A percentile compares a stretch with the other conserved stretches of the same genome.
Conservation (phyloP, 2,329 filamentous ascomycete genomes). For the Rosellinia necatrix region DNA sequence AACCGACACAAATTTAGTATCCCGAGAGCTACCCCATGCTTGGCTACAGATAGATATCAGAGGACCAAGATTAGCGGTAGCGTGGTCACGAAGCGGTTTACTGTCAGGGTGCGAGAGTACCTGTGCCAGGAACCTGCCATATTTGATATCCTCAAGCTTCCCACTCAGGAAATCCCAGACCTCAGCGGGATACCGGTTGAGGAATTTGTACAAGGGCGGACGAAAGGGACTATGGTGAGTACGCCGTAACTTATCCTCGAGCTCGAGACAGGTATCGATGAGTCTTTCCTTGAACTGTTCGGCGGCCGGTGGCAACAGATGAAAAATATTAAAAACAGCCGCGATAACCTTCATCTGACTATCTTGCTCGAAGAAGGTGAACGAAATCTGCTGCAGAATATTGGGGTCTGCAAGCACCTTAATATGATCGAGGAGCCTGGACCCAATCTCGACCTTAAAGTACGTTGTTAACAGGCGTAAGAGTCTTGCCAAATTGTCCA, state of each 20-base stretch:
- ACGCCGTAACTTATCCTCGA: constrained; percentile 82
- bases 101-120: constrained; percentile 78
- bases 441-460: constrained; percentile 98
- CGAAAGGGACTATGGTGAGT: constrained; percentile 93
- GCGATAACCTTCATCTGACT: constrained; percentile 92
- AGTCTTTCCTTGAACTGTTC: constrained; percentile 89
- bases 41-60: constrained; percentile 72
- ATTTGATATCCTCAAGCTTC: constrained; percentile 81
- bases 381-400: constrained; percentile 86
- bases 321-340: constrained; percentile 95
- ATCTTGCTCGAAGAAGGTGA: constrained; percentile 92
- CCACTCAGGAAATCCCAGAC: constrained; percentile 80
- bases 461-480: constrained; percentile 94
- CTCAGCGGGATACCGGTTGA: constrained; percentile 91
- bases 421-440: constrained; percentile 90
- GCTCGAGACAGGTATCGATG: constrained; percentile 84
- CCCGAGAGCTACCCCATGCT: constrained; percentile 66
- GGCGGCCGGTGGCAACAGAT: constrained; percentile 88
- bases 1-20: constrained; percentile 69
- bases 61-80: constrained; percentile 72
- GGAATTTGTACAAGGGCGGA: constrained; percentile 85
- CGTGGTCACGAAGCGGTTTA: constrained; percentile 72
- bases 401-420: constrained; percentile 83
- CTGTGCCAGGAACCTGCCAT: constrained; percentile 90
- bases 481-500: constrained; percentile 89